Percentiles rank a stretch among this genome's conserved stretches.
phyloP scores from a whole-genome alignment of 805 yeast genomes.

The Wickerhamiella lipophila region DNA sequence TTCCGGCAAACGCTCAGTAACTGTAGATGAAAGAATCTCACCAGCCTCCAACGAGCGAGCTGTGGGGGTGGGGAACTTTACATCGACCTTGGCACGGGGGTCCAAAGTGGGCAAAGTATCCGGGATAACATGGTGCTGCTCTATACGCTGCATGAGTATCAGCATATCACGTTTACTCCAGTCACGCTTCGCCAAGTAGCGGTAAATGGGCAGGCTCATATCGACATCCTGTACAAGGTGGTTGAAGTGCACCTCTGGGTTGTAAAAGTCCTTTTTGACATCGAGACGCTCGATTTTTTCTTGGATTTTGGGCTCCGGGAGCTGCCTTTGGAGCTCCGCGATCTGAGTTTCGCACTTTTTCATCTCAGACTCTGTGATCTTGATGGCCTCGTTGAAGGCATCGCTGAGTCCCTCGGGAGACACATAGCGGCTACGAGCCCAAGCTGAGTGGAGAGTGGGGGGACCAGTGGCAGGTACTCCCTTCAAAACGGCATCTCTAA shows the following conservation, averaged over 20 bases:
- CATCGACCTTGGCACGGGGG: conserved; percentile 62
- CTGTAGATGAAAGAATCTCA: conserved; percentile 53
- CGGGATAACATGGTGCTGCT: conserved; percentile 72
- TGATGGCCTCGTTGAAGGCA: conserved; percentile 58
- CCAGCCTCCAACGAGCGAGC: conserved; percentile 71
- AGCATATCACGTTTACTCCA: conserved; percentile 65
- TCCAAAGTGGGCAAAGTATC: conserved; percentile 84
- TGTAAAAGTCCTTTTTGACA: conserved; percentile 53
- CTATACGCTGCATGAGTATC: conserved; percentile 84
- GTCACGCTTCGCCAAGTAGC: conserved; percentile 49
- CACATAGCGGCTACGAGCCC: conserved; percentile 35
- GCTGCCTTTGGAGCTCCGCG: conserved; percentile 28
- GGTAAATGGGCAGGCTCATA: conserved; percentile 64
- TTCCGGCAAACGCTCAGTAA: conserved; percentile 64
- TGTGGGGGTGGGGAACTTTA: conserved; percentile 36
- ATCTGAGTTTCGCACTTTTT: conserved; percentile 27
- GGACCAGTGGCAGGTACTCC: conserved; percentile 23
- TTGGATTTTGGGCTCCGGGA: conserved; percentile 13
- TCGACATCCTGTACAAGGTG: conserved; percentile 43
- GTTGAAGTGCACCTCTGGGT: conserved; percentile 79
- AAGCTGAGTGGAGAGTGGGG: conserved; percentile 19
- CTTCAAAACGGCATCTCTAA: conserved; percentile 22
- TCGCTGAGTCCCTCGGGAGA: conserved; percentile 61
- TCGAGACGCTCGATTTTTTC: conserved; percentile 26
- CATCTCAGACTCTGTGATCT: conserved; percentile 40